Base-by-base conservation (phyloP, 2,329 filamentous ascomycete species). In the Gremmenia infestans region DNA sequence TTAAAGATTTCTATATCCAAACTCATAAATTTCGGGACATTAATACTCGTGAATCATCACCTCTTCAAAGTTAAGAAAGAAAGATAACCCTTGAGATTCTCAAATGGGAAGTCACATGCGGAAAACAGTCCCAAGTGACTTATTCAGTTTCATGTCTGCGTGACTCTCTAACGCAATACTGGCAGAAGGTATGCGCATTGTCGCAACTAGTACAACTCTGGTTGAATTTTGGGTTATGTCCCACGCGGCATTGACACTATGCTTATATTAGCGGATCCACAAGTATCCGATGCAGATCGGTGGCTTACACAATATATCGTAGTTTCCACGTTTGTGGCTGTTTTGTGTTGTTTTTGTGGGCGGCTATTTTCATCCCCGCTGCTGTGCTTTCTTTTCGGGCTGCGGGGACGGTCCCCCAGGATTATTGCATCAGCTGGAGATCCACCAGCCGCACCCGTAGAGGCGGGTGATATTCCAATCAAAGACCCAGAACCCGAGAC, bases 281-380 rank as follows among this genome's bases (percentile, higher is more conserved):
- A 11, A 37, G 17, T 11, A 39, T 32, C 28, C 17, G 9, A 14
- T 14, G 4, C 22, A n/a, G 32, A 28, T 2, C 19, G 43, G 22
- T 7, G 42, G 28, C 63, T 62, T 63, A 65, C 60, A 56, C 63
- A 66, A 36, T 56, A 60, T n/a, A 64, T 47, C 15, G 52, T 48
- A 4, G 50, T 54, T 37, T 62, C 61, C 36, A 22, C 19, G 15
- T 4, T 58, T 22, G 37, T 49, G 6, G 50, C 15, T 28, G 23
- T 42, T 28, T 51, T 58, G 11, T 45, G 8, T 50, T 58, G 40
- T n/a, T 64, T 63, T 4, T 39, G 23, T 5, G 55, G 55, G 43
- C 51, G 54, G 39, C 25, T 48, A 12, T 35, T 40, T 39, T 19
- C 45, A 5, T 54, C 48, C 23, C 50, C 53, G 23, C 53, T 52